Conservation (phyloP, 257 asterid genomes). For the Solanum chilense region DNA sequence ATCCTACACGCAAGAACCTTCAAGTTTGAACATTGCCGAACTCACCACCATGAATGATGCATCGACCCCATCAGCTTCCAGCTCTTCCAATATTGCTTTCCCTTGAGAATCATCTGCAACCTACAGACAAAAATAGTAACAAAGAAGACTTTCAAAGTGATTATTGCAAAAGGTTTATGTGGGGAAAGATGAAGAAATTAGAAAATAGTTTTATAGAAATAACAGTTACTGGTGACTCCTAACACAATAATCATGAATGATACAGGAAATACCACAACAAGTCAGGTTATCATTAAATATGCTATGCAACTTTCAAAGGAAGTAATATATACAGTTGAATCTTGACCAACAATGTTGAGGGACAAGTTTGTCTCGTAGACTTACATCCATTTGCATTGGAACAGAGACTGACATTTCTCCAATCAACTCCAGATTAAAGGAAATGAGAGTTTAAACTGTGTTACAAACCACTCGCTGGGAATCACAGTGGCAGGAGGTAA, state of each 20-base stretch:
- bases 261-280: neutral
- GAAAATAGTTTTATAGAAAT: neutral
- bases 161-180: neutral
- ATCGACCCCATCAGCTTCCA: slow-evolving; percentile 82
- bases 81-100: slow-evolving; percentile 68
- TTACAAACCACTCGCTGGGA: neutral
- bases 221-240: neutral
- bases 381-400: neutral
- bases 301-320: neutral
- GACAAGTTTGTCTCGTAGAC: neutral
- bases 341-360: neutral
- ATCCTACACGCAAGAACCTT: neutral
- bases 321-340: neutral
- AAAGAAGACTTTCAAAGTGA: neutral
- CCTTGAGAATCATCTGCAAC: slow-evolving; percentile 94
- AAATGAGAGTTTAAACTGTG: neutral
- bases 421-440: neutral
- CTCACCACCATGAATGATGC: slow-evolving; percentile 68
- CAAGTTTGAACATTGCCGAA: neutral
- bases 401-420: neutral
- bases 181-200: neutral
- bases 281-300: neutral
- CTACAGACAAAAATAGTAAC: slow-evolving; percentile 15
- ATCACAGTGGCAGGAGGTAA: neutral
- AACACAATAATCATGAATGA: neutral